phyloP scores from a whole-genome alignment of 768 basidiomycete genomes.

The Tulasnella sp. region DNA sequence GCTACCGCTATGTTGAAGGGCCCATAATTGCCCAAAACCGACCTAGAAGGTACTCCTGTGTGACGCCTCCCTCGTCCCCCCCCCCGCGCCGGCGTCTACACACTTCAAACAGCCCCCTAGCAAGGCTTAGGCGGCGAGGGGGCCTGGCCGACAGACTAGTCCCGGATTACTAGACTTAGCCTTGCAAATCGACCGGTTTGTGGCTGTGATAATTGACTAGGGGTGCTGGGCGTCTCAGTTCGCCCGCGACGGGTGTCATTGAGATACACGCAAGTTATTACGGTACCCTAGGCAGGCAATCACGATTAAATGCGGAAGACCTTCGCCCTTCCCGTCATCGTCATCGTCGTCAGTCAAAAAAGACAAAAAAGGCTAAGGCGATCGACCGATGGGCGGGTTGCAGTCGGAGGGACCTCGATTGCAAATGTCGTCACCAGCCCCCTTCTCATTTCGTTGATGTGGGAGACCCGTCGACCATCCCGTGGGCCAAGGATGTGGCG shows the following conservation, averaged over 20 bases:
- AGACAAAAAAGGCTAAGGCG: background rate
- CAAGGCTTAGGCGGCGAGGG: background rate
- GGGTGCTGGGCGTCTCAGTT: constrained; percentile 6
- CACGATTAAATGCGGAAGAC: background rate
- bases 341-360: background rate
- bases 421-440: background rate
- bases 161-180: constrained; percentile 3
- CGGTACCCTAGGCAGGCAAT: background rate
- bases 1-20: background rate
- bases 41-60: constrained; percentile 9
- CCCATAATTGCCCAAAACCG: background rate
- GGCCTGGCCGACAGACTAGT: background rate
- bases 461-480: too few species aligned
- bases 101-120: background rate
- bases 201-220: constrained; percentile 10
- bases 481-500: background rate
- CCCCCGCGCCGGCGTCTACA: background rate
- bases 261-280: too few species aligned
- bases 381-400: constrained; percentile 8
- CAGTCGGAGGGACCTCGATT: background rate
- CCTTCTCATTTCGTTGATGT: background rate
- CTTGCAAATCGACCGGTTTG: background rate
- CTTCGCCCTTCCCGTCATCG: background rate
- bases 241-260: background rate
- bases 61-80: background rate